phyloP scores from a whole-genome alignment of 306 rosid species.

The Cucumis sativus region Cucumber_9930_V3 NC_026659.2:21347501-21348000 shows the following conservation, averaged over 20 bases:
- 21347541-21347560: conserved; percentile 10
- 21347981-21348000: conserved; percentile 55
- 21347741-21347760: background rate
- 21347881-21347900: background rate
- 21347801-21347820: background rate
- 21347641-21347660: background rate
- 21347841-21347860: background rate
- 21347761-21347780: background rate
- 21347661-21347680: background rate
- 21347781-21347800: background rate
- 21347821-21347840: background rate
- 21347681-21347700: background rate
- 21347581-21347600: background rate
- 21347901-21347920: background rate
- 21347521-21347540: conserved; percentile 55
- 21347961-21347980: conserved; percentile 86
- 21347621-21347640: background rate
- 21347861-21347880: background rate
- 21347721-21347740: background rate
- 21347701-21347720: background rate
- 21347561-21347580: background rate
- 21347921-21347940: background rate
- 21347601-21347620: background rate
- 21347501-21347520: conserved; percentile 84
- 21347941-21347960: conserved; percentile 86